These are phyloP conservation scores for Sclerotinia spermophila DNA, from an alignment of 2,329 filamentous ascomycete species.

Conservation along the genomic window DNA sequence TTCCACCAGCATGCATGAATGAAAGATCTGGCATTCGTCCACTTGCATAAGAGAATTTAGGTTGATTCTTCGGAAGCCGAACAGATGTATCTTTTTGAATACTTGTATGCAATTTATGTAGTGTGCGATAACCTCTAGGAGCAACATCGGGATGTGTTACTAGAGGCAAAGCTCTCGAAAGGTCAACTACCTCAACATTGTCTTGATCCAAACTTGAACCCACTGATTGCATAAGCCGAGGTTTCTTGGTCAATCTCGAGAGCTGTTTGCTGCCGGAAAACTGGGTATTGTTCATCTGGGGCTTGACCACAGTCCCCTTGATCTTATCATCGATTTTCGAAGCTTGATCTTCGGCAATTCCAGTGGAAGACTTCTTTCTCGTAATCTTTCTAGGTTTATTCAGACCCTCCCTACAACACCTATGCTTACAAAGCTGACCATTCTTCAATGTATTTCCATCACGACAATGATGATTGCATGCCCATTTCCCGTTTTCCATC, in stretches of 20 bases:
- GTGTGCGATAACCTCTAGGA: constrained; percentile 32
- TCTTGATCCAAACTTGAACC: neutral
- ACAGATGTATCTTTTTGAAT: constrained; percentile 29
- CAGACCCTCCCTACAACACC: constrained; percentile 68
- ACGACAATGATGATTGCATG: constrained; percentile 67
- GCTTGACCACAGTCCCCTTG: neutral
- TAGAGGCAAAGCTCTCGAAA: constrained; percentile 24
- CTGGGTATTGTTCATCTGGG: neutral
- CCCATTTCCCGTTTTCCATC: constrained; percentile 68
- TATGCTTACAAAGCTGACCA: constrained; percentile 59
- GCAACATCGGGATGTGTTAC: constrained; percentile 26
- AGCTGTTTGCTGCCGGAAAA: neutral
- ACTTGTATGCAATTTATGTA: constrained; percentile 35
- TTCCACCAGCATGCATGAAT: constrained; percentile 22
- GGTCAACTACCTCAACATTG: constrained; percentile 34
- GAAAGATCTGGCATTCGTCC: constrained; percentile 27
- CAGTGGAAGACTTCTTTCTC: constrained; percentile 21
- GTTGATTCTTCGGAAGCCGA: constrained; percentile 31
- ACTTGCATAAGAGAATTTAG: constrained; percentile 30
- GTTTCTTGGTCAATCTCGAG: neutral
- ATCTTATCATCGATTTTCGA: neutral
- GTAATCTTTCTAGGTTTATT: constrained; percentile 50
- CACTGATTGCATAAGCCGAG: too few species aligned
- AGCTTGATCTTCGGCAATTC: neutral
- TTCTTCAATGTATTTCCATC: constrained; percentile 39